Conservation (phyloP, 2,329 filamentous ascomycete species). For the Colletotrichum sp. region DNA sequence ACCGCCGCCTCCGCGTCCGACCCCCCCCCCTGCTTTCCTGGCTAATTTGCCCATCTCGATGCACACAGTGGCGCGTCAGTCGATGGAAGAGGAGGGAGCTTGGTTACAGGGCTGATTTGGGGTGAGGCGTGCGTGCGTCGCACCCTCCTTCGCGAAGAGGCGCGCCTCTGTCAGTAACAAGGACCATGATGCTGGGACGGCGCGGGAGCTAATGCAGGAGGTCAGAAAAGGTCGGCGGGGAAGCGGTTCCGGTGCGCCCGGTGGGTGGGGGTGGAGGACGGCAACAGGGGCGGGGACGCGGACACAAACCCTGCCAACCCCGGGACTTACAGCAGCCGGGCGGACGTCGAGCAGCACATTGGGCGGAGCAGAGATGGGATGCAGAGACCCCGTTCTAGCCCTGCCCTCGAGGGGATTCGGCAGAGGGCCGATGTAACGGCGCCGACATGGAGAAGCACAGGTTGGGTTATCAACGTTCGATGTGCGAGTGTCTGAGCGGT, state of each 20-base stretch:
- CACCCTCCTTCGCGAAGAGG: background rate
- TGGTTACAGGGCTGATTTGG: background rate
- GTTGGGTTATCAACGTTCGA: background rate
- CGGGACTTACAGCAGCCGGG: background rate
- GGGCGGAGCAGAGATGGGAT: background rate
- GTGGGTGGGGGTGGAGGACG: background rate
- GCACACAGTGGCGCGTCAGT: background rate
- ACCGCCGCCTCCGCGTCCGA: background rate
- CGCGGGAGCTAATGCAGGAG: conserved; percentile 16
- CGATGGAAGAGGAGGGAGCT: background rate
- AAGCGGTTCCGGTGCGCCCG: background rate
- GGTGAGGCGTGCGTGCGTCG: background rate
- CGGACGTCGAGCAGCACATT: background rate
- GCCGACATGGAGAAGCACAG: background rate
- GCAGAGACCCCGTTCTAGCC: background rate
- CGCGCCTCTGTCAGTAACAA: background rate
- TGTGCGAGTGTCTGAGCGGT: conserved; percentile 7
- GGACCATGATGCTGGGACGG: conserved; percentile 8
- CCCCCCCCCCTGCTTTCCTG: background rate
- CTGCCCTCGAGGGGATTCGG: background rate
- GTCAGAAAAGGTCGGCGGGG: background rate
- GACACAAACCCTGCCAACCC: background rate
- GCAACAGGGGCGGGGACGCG: background rate
- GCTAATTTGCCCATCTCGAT: background rate
- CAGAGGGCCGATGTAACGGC: conserved; percentile 2